A percentile compares a stretch with the other conserved stretches of the same genome.
phyloP scores from a whole-genome alignment of 768 basidiomycete species.

The Amanita phalloides region DNA sequence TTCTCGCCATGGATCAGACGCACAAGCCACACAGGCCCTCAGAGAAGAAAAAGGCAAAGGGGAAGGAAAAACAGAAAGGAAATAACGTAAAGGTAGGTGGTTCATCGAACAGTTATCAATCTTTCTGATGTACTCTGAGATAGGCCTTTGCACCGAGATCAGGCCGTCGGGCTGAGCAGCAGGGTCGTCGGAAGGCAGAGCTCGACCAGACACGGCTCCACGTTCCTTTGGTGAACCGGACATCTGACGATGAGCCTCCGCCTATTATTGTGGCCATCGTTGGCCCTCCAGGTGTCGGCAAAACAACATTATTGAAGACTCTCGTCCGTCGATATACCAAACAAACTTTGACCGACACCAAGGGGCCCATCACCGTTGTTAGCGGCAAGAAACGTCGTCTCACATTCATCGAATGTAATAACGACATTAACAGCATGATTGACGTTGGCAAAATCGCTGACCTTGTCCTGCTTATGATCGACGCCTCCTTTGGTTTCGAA shows the following conservation, averaged over 20 bases:
- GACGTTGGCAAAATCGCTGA: conserved; percentile 97
- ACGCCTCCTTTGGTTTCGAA: conserved; percentile 96
- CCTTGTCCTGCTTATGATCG: conserved; percentile 93
- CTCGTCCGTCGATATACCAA: conserved; percentile 90
- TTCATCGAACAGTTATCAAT: background rate
- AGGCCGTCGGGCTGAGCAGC: conserved; percentile 78
- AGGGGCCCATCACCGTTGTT: conserved; percentile 92
- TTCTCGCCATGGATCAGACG: conserved; percentile 47
- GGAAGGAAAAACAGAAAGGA: conserved; percentile 60
- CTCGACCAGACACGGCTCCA: conserved; percentile 91
- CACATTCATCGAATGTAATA: conserved; percentile 97
- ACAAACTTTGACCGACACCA: conserved; percentile 80
- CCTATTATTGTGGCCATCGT: conserved; percentile 93
- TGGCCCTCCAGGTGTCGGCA: conserved; percentile 95
- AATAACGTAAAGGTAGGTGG: conserved; percentile 81
- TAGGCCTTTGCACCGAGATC: conserved; percentile 92
- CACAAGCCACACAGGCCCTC: conserved; percentile 80
- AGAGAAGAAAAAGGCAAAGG: conserved; percentile 71
- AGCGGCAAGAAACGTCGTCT: conserved; percentile 86
- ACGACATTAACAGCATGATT: conserved; percentile 97
- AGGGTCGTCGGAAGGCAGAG: conserved; percentile 86
- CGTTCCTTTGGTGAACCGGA: conserved; percentile 91
- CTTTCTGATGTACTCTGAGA: background rate
- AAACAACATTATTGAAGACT: conserved; percentile 87
- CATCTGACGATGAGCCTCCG: conserved; percentile 84